Conservation (phyloP, 306 rosid species). For the Casuarina equisetifolia region DNA sequence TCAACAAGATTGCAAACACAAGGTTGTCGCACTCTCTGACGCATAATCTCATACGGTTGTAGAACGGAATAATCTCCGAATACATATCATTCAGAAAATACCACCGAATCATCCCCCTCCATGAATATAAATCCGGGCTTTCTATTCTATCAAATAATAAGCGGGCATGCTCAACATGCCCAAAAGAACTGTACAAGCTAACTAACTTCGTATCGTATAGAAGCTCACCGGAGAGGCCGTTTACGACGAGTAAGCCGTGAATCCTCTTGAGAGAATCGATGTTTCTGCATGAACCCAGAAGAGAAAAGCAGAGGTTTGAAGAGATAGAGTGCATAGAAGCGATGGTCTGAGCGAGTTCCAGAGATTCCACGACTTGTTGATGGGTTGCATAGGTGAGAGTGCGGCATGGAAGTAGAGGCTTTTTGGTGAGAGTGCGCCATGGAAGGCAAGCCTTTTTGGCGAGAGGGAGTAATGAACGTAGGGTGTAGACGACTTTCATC, state of each 20-base stretch:
- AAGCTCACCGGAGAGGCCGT: slow-evolving; percentile 40
- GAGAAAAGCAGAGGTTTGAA: slow-evolving; percentile 40
- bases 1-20: slow-evolving; percentile 57
- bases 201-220: slow-evolving; percentile 48
- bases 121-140: slow-evolving; percentile 50
- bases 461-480: neutral
- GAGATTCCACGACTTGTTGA: slow-evolving; percentile 14
- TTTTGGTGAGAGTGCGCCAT: neutral
- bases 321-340: slow-evolving; percentile 27
- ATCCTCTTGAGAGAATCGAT: slow-evolving; percentile 44
- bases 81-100: slow-evolving; percentile 55
- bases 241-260: slow-evolving; percentile 51
- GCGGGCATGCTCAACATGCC: slow-evolving; percentile 49
- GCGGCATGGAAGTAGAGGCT: slow-evolving; percentile 25
- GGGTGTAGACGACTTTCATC: slow-evolving; percentile 18
- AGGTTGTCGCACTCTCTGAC: slow-evolving; percentile 38
- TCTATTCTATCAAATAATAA: slow-evolving; percentile 56
- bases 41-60: slow-evolving; percentile 36
- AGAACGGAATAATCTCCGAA: slow-evolving; percentile 42
- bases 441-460: slow-evolving; percentile 16
- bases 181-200: slow-evolving; percentile 59
- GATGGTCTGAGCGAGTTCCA: slow-evolving; percentile 21
- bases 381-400: slow-evolving; percentile 10
- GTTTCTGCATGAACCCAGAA: slow-evolving; percentile 46
- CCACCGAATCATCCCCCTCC: slow-evolving; percentile 71